Evolutionary conservation across 257 asterid species (phyloP).

Genomic region (Parsonsia alboflavescens): DNA sequence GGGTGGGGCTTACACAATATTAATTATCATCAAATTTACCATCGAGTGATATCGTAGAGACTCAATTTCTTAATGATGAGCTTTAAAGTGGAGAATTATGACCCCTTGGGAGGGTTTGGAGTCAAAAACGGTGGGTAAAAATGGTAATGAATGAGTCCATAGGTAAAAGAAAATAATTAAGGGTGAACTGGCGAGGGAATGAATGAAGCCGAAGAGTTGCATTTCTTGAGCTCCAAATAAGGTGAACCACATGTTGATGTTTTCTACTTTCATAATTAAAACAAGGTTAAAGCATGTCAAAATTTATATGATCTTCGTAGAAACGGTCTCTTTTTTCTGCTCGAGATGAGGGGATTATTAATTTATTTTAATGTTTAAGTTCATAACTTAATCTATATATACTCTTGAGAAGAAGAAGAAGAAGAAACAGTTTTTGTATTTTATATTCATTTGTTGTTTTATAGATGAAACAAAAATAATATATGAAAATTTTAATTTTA

Average conservation of each 20-base stretch:
- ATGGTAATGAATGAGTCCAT: conserved; percentile 4
- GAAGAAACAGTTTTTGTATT: too few species aligned
- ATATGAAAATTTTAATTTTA: too few species aligned
- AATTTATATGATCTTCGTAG: background rate
- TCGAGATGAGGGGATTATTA: too few species aligned
- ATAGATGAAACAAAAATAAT: too few species aligned
- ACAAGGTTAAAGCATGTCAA: background rate
- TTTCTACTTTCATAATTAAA: background rate
- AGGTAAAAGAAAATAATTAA: background rate
- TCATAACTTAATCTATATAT: too few species aligned
- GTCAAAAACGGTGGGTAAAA: conserved; percentile 21
- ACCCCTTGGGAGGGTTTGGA: background rate
- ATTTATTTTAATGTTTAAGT: too few species aligned
- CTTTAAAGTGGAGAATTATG: conserved; percentile 3
- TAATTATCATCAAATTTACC: too few species aligned
- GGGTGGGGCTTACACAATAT: too few species aligned
- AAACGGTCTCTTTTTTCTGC: too few species aligned
- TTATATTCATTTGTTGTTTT: too few species aligned
- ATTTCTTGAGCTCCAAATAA: background rate
- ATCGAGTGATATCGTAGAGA: too few species aligned
- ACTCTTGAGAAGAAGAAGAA: too few species aligned
- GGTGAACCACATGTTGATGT: background rate
- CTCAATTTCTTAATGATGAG: background rate
- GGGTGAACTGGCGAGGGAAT: background rate
- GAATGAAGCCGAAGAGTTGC: background rate